Conservation (phyloP, 202 grass and related monocot genomes). For the Hordeum pubiflorum region DNA sequence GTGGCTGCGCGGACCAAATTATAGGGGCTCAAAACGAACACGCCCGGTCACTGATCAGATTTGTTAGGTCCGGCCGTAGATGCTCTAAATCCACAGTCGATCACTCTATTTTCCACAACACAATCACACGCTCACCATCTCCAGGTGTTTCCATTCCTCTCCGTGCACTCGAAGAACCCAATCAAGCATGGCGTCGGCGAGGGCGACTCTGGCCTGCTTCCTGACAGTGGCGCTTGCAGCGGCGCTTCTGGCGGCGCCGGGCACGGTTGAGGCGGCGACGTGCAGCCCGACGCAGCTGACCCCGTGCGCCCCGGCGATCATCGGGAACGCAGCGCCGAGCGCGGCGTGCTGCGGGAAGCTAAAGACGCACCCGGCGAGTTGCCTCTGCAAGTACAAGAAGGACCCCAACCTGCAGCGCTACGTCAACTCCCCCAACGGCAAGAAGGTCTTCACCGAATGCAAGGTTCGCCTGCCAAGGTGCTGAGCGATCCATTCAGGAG, state of each 20-base stretch:
- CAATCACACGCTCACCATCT: background rate
- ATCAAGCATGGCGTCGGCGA: conserved; percentile 23
- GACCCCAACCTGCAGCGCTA: conserved; percentile 57
- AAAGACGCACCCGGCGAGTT: conserved; percentile 63
- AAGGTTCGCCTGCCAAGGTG: conserved; percentile 47
- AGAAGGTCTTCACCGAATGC: conserved; percentile 57
- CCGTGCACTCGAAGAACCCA: background rate
- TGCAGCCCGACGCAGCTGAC: conserved; percentile 62
- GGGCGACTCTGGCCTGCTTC: conserved; percentile 17
- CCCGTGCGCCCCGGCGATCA: conserved; percentile 56
- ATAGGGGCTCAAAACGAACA: no score
- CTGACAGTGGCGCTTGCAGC: background rate
- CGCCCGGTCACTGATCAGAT: no score
- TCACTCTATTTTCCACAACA: background rate
- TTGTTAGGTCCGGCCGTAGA: no score
- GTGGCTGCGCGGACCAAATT: no score
- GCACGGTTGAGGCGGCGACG: conserved; percentile 23
- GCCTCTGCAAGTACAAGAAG: conserved; percentile 77
- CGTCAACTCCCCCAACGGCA: conserved; percentile 82
- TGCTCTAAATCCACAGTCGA: conserved; percentile 15
- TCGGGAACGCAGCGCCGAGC: conserved; percentile 39
- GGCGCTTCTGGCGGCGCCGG: background rate
- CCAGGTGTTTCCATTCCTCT: no score
- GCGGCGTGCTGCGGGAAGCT: conserved; percentile 61
- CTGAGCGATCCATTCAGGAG: background rate